Evolutionary conservation across 768 basidiomycete genomes (phyloP), one percentile per base, ranked within the genome.

Genomic region (Pleurotus tuber-regium): DNA sequence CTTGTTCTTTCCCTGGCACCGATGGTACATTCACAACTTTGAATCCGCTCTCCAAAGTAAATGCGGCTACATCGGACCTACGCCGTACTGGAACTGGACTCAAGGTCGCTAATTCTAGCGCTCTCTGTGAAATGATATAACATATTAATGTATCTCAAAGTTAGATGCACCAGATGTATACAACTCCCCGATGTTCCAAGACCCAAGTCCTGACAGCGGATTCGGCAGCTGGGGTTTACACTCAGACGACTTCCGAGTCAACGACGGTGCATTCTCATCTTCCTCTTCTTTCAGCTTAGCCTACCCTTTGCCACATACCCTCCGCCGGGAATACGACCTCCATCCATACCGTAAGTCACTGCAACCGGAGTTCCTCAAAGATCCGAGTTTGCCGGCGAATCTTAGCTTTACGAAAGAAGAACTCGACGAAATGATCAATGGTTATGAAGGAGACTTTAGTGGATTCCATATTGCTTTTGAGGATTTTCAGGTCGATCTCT

Each of bases 211-310:
- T 35, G 25, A 26, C 23, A 55, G 51, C 46, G 60, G 60, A 1
- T 50, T 63, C 1, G 62, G 62, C 21, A 58, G 62, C 4, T 61
- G 60, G 60, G 62, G 62, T 6, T 48, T 57, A 43, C 53, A 43
- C 8, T 47, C 53, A 2, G 53, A 61, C 47, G 62, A 63, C 53
- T 24, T 33, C 18, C 75, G 79, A 53, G 68, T 80, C 57, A 84
- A 89, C 57, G 71, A 72, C 49, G 59, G 68, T 28, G 69, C 78
- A 1, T 71, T 75, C 47, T 72, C 74, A 28, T 77, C 73, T 2
- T 77, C 77, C 9, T 89, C 74, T 2, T 78, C 77, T 7, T 90
- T 89, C 65, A 44, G 52, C 10, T 53, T 66, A 10, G 55, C 68
- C 9, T 71, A 71, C 39, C 70, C 70, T 11, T 55, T 55, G 16